phyloP scores from a whole-genome alignment of 495 filamentous ascomycete genomes.

The Podospora pseudocomata region DNA sequence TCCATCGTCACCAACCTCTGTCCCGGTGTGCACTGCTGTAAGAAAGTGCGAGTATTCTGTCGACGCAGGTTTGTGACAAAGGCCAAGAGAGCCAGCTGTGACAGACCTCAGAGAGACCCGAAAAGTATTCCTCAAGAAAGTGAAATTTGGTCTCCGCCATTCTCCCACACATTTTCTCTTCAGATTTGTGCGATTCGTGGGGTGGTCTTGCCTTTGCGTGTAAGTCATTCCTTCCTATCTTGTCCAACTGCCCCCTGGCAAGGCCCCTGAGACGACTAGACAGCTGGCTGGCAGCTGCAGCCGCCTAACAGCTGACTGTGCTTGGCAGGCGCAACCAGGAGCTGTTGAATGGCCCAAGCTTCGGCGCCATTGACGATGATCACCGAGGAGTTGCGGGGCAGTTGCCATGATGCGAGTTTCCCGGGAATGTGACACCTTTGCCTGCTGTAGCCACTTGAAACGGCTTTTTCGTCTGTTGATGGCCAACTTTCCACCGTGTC shows the following conservation, averaged over 20 bases:
- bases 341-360: not conserved
- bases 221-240: slow-evolving; percentile 23
- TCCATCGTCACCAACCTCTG: not conserved
- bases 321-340: not conserved
- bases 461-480: not conserved
- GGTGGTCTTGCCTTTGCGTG: slow-evolving; percentile 3
- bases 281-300: slow-evolving; percentile 4
- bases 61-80: too few species aligned
- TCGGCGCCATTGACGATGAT: slow-evolving; percentile 4
- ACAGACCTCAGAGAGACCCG: not conserved
- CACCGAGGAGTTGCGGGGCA: slow-evolving; percentile 6
- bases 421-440: slow-evolving; percentile 3
- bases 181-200: not conserved
- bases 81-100: not conserved
- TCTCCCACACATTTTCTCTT: not conserved
- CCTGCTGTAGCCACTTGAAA: not conserved
- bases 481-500: not conserved
- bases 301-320: not conserved
- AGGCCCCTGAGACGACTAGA: not conserved
- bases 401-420: slow-evolving; percentile 2
- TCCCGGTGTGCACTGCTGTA: not conserved
- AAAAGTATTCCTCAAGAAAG: not conserved
- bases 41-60: not conserved
- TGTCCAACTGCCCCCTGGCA: not conserved
- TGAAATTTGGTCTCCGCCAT: not conserved